These are phyloP conservation scores for Monilinia vaccinii-corymbosi DNA, from an alignment of 2,329 filamentous ascomycete genomes.

Conservation along the genomic window DNA sequence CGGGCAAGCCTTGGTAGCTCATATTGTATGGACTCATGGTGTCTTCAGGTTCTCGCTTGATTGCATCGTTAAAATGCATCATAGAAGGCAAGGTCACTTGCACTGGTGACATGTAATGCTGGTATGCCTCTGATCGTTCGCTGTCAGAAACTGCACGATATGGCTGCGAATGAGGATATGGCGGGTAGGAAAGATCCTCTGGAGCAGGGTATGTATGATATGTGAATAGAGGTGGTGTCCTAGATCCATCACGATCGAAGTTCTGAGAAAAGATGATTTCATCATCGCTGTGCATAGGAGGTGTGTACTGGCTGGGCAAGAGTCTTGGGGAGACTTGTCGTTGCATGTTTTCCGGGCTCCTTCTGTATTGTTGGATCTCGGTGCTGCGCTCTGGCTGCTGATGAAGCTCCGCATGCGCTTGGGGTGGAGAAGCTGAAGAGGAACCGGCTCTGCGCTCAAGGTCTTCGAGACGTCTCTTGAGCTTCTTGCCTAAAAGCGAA, in stretches of 20 bases:
- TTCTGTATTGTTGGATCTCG: conserved; percentile 25
- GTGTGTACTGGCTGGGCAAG: conserved; percentile 48
- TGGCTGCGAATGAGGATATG: conserved; percentile 46
- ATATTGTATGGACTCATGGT: conserved; percentile 53
- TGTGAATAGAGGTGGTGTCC: conserved; percentile 60
- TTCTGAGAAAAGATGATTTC: conserved; percentile 59
- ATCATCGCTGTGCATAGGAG: conserved; percentile 52
- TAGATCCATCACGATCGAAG: conserved; percentile 59
- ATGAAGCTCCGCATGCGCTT: conserved; percentile 40
- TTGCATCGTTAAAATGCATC: conserved; percentile 52
- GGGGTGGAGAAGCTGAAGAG: conserved; percentile 46
- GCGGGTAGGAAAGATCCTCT: conserved; percentile 53
- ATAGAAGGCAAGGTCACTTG: conserved; percentile 56
- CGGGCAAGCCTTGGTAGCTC: conserved; percentile 53
- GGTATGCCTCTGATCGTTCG: conserved; percentile 39
- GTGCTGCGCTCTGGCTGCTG: conserved; percentile 21
- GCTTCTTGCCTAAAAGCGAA: conserved; percentile 66
- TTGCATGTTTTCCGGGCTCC: conserved; percentile 28
- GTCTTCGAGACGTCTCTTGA: conserved; percentile 81
- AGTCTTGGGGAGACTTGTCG: conserved; percentile 34
- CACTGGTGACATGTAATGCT: conserved; percentile 46
- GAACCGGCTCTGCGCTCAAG: conserved; percentile 69
- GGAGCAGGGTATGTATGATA: conserved; percentile 60
- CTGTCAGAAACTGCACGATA: conserved; percentile 41
- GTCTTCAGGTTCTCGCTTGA: conserved; percentile 59